Conservation (phyloP, 2,329 filamentous ascomycete genomes). For the Apiospora aurea region DNA sequence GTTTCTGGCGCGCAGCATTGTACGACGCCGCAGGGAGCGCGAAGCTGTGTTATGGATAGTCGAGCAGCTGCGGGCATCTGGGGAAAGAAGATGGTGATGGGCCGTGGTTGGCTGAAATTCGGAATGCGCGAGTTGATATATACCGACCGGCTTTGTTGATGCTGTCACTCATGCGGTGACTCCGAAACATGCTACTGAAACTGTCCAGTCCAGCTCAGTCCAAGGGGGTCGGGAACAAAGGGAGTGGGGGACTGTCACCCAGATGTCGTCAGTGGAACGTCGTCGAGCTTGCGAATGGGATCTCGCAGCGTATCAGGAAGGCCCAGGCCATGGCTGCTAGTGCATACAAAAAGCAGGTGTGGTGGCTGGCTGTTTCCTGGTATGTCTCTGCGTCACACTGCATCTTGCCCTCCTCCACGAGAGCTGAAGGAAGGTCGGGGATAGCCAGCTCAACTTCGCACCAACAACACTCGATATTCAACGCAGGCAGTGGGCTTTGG, state of each 20-base stretch:
- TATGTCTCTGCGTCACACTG: not conserved
- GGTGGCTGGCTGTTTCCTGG: not conserved
- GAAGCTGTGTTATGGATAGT: not conserved
- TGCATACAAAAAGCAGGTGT: not conserved
- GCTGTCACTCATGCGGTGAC: not conserved
- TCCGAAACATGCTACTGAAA: not conserved
- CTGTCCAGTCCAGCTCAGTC: too few species aligned
- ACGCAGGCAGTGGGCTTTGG: not conserved
- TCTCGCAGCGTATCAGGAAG: not conserved
- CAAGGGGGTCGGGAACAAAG: too few species aligned
- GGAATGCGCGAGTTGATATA: not conserved
- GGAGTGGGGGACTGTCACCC: not conserved
- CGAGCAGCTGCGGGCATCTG: not conserved
- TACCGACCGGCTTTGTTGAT: not conserved
- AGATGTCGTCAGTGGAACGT: not conserved
- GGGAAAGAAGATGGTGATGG: not conserved
- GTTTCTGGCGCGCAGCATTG: not conserved
- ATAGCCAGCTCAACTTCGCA: not conserved
- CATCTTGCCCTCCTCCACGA: not conserved
- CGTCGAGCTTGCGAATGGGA: not conserved
- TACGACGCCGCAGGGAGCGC: not conserved
- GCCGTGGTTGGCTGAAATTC: not conserved
- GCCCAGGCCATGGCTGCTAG: not conserved
- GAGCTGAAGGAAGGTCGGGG: not conserved
- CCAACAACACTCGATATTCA: not conserved